Base-by-base conservation (phyloP, 2,329 filamentous ascomycete genomes). In the Paracoccidioides brasiliensis region DNA sequence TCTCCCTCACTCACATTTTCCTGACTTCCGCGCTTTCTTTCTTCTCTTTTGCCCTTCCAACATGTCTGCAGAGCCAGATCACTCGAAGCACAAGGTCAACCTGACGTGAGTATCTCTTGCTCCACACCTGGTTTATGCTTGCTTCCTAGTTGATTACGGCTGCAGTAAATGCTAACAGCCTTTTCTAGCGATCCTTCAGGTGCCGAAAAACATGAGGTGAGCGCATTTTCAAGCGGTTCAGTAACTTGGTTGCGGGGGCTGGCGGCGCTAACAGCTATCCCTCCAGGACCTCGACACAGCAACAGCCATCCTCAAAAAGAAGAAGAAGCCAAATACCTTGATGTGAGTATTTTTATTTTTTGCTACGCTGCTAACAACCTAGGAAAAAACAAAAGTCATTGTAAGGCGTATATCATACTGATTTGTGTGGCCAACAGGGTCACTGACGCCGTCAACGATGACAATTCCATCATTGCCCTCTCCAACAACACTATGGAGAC, bases 291-390 rank as follows among this genome's bases (percentile, higher is more conserved):
- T 96, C 72, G 93, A 95, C 70, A 89, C 85, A 60, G 83, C 93
- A 54, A 98, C 93, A 48, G 93, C 93, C 64, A 98, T 98, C 66
- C 82, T 98, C 68, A 97, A 96, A 80, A 97, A 97, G 82, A 98
- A 98, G 86, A 98, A 98, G 90, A 98, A 98, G 88, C 90, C 90
- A 66, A 98, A 98, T 77, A 94, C 91, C 69, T 77, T 98, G 72
- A 95, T 98, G 90, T 95, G 80, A 72, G 85, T 73, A 54, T 55
- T 41, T 54, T 28, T n/a, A 28, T 44, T 8, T 22, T n/a, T 8
- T 38, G 37, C 37, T 44, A 44, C 5, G 14, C 42, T 44, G 22
- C 22, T 22, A 22, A 22, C 22, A 22, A 22, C 22, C 22, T 22
- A 22, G 22, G 12, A 46, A 15, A 7, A 5, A 46, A 9, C 22